Conservation (phyloP, 2,329 filamentous ascomycete species). For the Plectosphaerella cucumerina region DNA sequence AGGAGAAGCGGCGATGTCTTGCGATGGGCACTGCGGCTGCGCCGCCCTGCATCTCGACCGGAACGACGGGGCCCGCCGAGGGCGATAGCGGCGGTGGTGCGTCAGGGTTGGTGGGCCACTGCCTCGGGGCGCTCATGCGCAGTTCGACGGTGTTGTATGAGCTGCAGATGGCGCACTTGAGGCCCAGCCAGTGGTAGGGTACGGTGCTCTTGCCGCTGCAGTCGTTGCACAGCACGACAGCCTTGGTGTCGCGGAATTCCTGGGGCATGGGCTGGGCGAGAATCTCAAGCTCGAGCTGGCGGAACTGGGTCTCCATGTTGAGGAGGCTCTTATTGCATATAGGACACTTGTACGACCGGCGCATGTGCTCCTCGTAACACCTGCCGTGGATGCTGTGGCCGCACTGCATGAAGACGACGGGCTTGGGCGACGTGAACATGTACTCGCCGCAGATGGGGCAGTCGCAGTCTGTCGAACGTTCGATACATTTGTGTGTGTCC, state of each 20-base stretch:
- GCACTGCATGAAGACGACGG: slow-evolving; percentile 91
- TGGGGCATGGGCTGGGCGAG: slow-evolving; percentile 86
- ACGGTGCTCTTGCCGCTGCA: slow-evolving; percentile 85
- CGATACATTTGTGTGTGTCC: slow-evolving; percentile 86
- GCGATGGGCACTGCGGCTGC: not conserved
- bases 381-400: slow-evolving; percentile 92
- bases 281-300: slow-evolving; percentile 84
- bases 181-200: slow-evolving; percentile 87
- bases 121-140: slow-evolving; percentile 43
- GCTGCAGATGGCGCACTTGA: slow-evolving; percentile 75
- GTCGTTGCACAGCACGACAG: slow-evolving; percentile 89
- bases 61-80: not conserved
- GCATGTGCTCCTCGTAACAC: slow-evolving; percentile 86
- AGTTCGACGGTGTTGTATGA: slow-evolving; percentile 68
- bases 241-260: slow-evolving; percentile 74
- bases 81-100: not conserved
- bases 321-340: slow-evolving; percentile 95
- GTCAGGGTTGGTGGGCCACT: not conserved
- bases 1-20: not conserved
- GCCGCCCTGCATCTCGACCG: not conserved
- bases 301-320: slow-evolving; percentile 96
- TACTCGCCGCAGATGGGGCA: slow-evolving; percentile 97
- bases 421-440: slow-evolving; percentile 85
- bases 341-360: slow-evolving; percentile 89
- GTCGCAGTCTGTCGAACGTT: slow-evolving; percentile 89